Conservation (phyloP, 345 rosid genomes). For the Cardamine occulta region DNA sequence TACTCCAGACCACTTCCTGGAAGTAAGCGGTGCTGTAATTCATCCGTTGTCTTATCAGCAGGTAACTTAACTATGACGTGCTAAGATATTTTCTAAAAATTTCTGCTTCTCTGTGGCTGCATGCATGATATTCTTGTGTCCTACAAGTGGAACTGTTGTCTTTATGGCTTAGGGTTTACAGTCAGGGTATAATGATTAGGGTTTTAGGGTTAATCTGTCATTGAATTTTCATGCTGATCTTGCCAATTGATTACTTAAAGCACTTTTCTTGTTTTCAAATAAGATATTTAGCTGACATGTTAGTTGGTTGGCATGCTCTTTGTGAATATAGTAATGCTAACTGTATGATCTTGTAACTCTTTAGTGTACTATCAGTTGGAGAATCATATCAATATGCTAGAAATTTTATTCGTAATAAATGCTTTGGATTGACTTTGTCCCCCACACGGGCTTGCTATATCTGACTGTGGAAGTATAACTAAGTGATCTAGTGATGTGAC, state of each 20-base stretch:
- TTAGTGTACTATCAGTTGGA: constrained; percentile 3
- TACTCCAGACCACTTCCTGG: constrained; percentile 86
- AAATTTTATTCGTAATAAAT: not conserved
- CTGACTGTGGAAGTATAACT: constrained; percentile 3
- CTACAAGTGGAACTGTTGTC: constrained; percentile 20
- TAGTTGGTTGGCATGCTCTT: constrained; percentile 3
- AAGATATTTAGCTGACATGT: constrained; percentile 27
- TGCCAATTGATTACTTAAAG: not conserved
- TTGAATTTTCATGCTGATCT: constrained; percentile 3
- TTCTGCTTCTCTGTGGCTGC: constrained; percentile 12
- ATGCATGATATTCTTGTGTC: constrained; percentile 16
- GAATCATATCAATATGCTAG: constrained; percentile 7
- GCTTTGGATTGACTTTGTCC: not conserved
- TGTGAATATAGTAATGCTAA: constrained; percentile 11
- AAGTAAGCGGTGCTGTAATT: constrained; percentile 93
- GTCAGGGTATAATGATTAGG: constrained; percentile 5
- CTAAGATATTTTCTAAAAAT: not conserved
- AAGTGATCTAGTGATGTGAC: constrained; percentile 14
- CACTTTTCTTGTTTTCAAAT: constrained; percentile 3
- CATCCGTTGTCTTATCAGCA: constrained; percentile 97
- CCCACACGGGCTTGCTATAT: constrained; percentile 13
- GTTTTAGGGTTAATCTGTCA: constrained; percentile 13
- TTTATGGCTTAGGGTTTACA: constrained; percentile 22
- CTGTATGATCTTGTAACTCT: constrained; percentile 1
- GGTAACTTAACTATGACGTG: constrained; percentile 52